Conservation (phyloP, 169 alveolate genomes). For the Plasmodium billcollinsi region DNA sequence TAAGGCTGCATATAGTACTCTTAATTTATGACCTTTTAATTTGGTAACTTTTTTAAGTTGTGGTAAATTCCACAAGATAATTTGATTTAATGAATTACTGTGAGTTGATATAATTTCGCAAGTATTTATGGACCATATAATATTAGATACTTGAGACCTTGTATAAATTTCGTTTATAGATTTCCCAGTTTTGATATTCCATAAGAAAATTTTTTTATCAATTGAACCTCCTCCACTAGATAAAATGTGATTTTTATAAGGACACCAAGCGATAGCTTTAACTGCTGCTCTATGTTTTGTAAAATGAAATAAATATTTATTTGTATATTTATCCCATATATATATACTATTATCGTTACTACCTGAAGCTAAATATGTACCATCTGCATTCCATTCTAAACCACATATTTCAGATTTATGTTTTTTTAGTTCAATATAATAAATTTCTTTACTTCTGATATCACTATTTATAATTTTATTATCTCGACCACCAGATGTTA, state of each 20-base stretch:
- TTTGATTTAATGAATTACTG: constrained; percentile 95
- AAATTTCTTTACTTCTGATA: constrained; percentile 84
- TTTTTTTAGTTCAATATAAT: constrained; percentile 80
- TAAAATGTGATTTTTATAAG: constrained; percentile 94
- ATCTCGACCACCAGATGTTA: constrained; percentile 94
- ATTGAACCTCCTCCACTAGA: constrained; percentile 99
- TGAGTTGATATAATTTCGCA: constrained; percentile 96
- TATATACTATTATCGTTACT: constrained; percentile 96
- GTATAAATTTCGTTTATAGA: constrained; percentile 91
- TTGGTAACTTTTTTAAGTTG: constrained; percentile 87
- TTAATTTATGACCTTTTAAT: constrained; percentile 93
- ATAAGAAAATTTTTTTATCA: constrained; percentile 96
- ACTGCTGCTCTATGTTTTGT: constrained; percentile 93
- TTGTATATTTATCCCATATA: constrained; percentile 91
- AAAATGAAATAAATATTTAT: constrained; percentile 86
- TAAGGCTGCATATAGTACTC: constrained; percentile 95
- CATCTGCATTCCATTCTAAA: constrained; percentile 92
- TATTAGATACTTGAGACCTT: constrained; percentile 96
- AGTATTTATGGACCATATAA: constrained; percentile 93
- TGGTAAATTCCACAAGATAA: constrained; percentile 96
- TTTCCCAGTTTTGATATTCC: constrained; percentile 93
- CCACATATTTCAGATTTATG: constrained; percentile 95
- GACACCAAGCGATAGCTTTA: constrained; percentile 97
- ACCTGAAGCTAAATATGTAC: constrained; percentile 93
- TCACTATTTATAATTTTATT: constrained; percentile 89